Evolutionary conservation across 805 yeast species (phyloP).

Genomic region (Clavispora santaluciae): DNA sequence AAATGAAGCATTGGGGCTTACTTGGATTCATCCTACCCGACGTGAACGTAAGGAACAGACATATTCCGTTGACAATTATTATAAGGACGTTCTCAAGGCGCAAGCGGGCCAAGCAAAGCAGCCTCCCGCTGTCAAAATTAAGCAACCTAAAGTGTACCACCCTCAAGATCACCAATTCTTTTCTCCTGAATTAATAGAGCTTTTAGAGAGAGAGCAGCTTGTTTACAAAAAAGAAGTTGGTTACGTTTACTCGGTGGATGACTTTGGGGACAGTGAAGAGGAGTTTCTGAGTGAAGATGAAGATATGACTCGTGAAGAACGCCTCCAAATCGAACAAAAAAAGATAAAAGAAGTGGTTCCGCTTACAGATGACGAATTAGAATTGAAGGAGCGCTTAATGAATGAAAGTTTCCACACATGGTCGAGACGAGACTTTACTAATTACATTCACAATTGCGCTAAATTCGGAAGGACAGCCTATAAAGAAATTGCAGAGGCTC

Average conservation of each 20-base stretch:
- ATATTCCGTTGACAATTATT: slow-evolving; percentile 71
- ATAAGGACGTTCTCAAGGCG: slow-evolving; percentile 58
- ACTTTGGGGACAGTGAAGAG: slow-evolving; percentile 54
- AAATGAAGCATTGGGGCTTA: slow-evolving; percentile 30
- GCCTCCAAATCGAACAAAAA: slow-evolving; percentile 45
- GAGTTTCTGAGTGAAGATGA: slow-evolving; percentile 43
- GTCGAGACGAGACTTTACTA: slow-evolving; percentile 72
- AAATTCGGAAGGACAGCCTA: slow-evolving; percentile 56
- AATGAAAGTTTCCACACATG: slow-evolving; percentile 58
- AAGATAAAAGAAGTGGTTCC: slow-evolving; percentile 53
- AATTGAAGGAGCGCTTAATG: slow-evolving; percentile 48
- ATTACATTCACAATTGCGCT: slow-evolving; percentile 65
- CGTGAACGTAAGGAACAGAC: slow-evolving; percentile 77
- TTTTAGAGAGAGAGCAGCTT: slow-evolving; percentile 62
- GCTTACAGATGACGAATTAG: slow-evolving; percentile 58
- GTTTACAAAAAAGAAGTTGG: slow-evolving; percentile 57
- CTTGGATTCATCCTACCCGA: slow-evolving; percentile 72
- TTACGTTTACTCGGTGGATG: slow-evolving; percentile 54
- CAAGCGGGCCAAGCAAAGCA: slow-evolving; percentile 13
- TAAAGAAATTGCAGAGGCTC: slow-evolving; percentile 46
- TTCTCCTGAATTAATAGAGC: slow-evolving; percentile 46
- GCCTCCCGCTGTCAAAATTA: slow-evolving; percentile 7
- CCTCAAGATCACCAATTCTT: slow-evolving; percentile 75
- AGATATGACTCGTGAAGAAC: slow-evolving; percentile 31
- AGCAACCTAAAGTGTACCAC: slow-evolving; percentile 42